Base-by-base conservation (phyloP, 2,329 filamentous ascomycete genomes). In the Colletotrichum eleusines region DNA sequence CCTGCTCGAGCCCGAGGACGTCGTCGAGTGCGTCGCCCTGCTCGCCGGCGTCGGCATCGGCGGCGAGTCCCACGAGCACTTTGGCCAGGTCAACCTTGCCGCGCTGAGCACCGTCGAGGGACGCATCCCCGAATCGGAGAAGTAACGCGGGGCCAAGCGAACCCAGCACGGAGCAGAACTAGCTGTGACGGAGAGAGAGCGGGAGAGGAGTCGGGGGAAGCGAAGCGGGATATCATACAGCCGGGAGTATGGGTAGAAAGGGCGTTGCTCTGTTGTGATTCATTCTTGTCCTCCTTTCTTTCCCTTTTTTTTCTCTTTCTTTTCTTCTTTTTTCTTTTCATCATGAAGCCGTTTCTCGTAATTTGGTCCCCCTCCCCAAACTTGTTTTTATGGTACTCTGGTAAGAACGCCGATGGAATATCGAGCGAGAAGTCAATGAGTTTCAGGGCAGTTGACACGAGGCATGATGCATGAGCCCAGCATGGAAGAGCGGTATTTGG, bases 1-100 rank as follows among this genome's bases (percentile, higher is more conserved):
- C 80, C 84, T 98, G 14, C 86, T 97, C 11, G 95, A 98, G 79
- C 94, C 96, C 0, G 85, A 90, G 69, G 95, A 98, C 80, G 94
- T 98, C 66, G 91, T 98, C 75, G 91, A 93, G 74, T 87, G 84
- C 71, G 84, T 89, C 44, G 84, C 88, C 5, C 82, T 91, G 31
- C 82, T 91, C 28, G 85, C 85, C 0, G 86, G 84, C 5, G 83
- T 85, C 58, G 80, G 77, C n/a, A 77, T 80, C 8, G 78, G 78
- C 1, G 81, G 80, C 16, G 80, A 82, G 53, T 75, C 80, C 8
- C 77, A 84, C 26, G 80, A 81, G 46, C 78, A 78, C 58, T 78
- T 85, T 54, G 84, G 87, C 57, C 84, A 88, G 76, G 86, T 88
- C 40, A 90, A 89, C 75, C 80, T 89, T 46, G 88, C 85, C 1